phyloP scores from a whole-genome alignment of 164 flowering plant species.

The Protea cynaroides region DNA sequence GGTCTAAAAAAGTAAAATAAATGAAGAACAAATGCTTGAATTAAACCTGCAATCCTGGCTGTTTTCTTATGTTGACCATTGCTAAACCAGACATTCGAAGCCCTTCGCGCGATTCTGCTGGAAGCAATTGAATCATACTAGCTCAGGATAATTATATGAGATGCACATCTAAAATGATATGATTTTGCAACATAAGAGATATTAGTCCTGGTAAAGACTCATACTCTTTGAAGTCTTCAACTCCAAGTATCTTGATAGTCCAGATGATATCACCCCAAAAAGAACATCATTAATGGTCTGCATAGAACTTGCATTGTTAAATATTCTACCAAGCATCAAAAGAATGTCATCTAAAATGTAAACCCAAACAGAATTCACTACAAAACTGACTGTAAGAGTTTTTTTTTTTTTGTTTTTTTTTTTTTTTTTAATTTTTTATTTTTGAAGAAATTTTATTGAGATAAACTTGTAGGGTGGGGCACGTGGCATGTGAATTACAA shows the following conservation, averaged over 20 bases:
- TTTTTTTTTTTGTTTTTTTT: no score
- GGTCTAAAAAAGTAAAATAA: no score
- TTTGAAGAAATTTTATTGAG: no score
- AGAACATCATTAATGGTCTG: conserved; percentile 93
- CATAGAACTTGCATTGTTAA: conserved; percentile 2
- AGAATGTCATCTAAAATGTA: no score
- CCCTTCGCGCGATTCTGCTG: conserved; percentile 17
- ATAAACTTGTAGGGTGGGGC: no score
- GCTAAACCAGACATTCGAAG: conserved; percentile 59
- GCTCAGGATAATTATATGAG: not conserved
- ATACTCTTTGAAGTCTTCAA: conserved; percentile 38
- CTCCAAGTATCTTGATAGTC: conserved; percentile 59
- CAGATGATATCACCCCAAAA: conserved; percentile 58
- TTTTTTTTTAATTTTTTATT: no score
- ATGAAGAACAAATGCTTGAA: not conserved
- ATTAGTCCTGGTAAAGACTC: not conserved
- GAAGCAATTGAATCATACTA: not conserved
- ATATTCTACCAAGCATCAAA: no score
- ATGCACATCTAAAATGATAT: not conserved
- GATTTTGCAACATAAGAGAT: not conserved
- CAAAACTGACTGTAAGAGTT: no score
- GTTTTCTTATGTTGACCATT: conserved; percentile 64
- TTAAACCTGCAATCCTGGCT: conserved; percentile 56
- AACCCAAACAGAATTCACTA: no score
- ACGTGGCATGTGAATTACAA: no score